Evolutionary conservation across 2,329 filamentous ascomycete species (phyloP), one percentile per base, ranked within the genome.

Genomic region (Phaeosphaeria sp.): DNA sequence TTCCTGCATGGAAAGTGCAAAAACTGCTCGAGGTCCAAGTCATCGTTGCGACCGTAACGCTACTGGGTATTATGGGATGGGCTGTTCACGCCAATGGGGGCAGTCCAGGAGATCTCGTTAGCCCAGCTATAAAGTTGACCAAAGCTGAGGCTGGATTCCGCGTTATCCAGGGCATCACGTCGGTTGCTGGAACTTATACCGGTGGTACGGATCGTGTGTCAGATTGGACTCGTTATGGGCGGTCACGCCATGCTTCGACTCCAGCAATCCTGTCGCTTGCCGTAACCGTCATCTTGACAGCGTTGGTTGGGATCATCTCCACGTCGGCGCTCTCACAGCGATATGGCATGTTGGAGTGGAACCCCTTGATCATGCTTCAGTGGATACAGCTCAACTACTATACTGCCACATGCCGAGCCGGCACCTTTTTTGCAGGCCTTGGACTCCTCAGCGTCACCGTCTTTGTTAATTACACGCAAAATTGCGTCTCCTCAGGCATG

Each of bases 351-450:
- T 51, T 64, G 33, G 52, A 63, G 33, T 71, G 69, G 67, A 69
- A 71, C 42, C 69, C 68, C 1, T 59, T 69, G n/a, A 59, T 62
- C 30, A 60, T 67, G 18, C 59, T 71, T 1, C 57, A 65, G 33
- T 55, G 46, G 39, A 47, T 72, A 5, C 65, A 68, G 41, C 46
- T 64, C n/a, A 55, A 52, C 0, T 56, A 59, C 15, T 62, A 67
- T n/a, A 65, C 61, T 0, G 50, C 69, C 3, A 57, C 55, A 22
- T 55, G 58, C 25, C 60, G 70, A 17, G 70, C 70, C 1, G 71
- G 67, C 1, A 68, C 65, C 2, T 74, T 74, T 52, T 74, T 72
- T 50, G 69, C 69, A 2, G 70, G 69, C 1, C 20, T 72, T 9
- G 71, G 71, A 7, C 65, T 72, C 25, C 57, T 72, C 36, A 60